phyloP scores from a whole-genome alignment of 2,329 filamentous ascomycete species.

The Chrysosporium keratinophilum region DNA sequence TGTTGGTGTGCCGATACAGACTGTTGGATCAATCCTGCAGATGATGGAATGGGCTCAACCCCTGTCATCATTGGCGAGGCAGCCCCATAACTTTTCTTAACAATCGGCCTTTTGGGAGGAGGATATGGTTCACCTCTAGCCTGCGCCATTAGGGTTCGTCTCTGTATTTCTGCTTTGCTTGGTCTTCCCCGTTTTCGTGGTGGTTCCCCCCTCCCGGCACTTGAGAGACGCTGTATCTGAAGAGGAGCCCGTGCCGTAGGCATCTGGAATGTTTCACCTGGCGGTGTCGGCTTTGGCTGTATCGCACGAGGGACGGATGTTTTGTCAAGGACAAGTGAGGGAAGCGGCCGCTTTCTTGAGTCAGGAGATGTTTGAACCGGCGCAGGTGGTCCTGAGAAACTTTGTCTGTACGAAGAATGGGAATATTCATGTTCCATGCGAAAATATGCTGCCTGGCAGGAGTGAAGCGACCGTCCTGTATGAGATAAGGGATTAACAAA shows the following conservation, averaged over 20 bases:
- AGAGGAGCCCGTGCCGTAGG: constrained; percentile 28
- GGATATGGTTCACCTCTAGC: constrained; percentile 33
- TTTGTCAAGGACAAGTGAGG: constrained; percentile 25
- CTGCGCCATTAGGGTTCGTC: constrained; percentile 30
- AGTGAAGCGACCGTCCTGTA: constrained; percentile 32
- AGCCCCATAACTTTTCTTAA: constrained; percentile 5
- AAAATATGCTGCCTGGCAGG: constrained; percentile 29
- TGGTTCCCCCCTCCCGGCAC: constrained; percentile 24
- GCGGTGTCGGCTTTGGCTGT: constrained; percentile 31
- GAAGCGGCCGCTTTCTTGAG: constrained; percentile 20
- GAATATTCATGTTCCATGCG: constrained; percentile 27
- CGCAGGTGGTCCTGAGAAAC: constrained; percentile 15
- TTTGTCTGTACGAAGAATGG: constrained; percentile 18
- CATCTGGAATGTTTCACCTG: constrained; percentile 24
- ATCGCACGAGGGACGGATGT: constrained; percentile 28
- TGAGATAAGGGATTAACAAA: background rate
- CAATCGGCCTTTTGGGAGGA: constrained; percentile 18
- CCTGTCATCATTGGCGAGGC: constrained; percentile 3
- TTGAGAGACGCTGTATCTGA: constrained; percentile 28
- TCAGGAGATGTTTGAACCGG: constrained; percentile 15
- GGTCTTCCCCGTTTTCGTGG: constrained; percentile 36
- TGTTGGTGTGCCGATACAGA: background rate
- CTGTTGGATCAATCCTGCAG: background rate
- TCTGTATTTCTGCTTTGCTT: constrained; percentile 34
- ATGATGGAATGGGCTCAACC: background rate